Evolutionary conservation across 2,329 filamentous ascomycete genomes (phyloP).

Genomic region (Aspergillus sergii): DNA sequence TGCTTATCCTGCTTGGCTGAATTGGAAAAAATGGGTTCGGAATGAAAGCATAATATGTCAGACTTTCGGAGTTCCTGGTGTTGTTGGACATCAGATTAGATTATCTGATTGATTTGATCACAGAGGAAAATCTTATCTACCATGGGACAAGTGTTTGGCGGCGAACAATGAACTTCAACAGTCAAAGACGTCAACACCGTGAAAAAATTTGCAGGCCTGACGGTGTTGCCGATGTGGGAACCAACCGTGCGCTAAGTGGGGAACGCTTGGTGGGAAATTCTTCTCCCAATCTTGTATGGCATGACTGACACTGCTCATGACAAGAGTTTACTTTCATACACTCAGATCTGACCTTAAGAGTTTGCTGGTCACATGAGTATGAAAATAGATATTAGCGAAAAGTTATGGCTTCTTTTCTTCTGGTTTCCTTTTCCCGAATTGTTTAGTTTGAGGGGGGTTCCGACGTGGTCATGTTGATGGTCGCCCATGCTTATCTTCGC

Average conservation of each 20-base stretch:
- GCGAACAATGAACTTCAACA: not conserved
- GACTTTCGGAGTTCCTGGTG: not conserved
- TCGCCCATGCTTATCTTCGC: not conserved
- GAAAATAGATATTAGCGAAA: not conserved
- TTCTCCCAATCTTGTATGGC: not conserved
- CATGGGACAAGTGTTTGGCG: not conserved
- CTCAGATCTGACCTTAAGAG: not conserved
- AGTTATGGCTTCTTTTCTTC: not conserved
- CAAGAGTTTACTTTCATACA: not conserved
- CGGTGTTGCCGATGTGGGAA: not conserved
- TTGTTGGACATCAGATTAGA: slow-evolving; percentile 1
- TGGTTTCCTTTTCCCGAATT: not conserved
- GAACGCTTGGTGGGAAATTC: not conserved
- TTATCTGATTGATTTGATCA: slow-evolving; percentile 5
- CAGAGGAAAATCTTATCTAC: not conserved
- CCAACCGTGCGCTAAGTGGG: not conserved
- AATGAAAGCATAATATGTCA: not conserved
- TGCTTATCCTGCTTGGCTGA: not conserved
- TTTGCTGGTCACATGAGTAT: not conserved
- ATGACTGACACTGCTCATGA: not conserved
- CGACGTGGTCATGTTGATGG: not conserved
- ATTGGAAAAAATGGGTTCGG: not conserved
- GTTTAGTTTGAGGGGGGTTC: not conserved
- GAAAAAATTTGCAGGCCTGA: not conserved
- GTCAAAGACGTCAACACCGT: not conserved